phyloP scores from a whole-genome alignment of 2,329 filamentous ascomycete genomes.

The Pseudocercospora crystallina region DNA sequence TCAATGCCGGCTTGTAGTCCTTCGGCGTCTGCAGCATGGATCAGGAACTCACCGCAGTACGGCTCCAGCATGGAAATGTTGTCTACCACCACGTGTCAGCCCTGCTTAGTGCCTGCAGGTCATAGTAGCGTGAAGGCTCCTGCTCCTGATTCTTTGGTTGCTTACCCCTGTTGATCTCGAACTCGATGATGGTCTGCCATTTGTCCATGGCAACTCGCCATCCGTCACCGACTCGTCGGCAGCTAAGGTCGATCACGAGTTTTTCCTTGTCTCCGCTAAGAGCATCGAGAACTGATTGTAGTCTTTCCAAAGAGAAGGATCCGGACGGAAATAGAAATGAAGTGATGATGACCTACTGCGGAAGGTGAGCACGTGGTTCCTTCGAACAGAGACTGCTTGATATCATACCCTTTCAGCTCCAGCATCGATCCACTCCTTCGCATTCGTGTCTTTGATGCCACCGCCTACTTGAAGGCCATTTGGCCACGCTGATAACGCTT shows the following conservation, averaged over 20 bases:
- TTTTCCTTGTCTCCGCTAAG: conserved; percentile 74
- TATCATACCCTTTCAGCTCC: conserved; percentile 81
- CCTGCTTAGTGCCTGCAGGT: conserved; percentile 12
- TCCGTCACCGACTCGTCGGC: conserved; percentile 69
- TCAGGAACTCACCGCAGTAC: conserved; percentile 93
- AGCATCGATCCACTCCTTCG: conserved; percentile 77
- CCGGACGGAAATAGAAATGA: conserved; percentile 88
- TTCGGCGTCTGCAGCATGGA: conserved; percentile 96
- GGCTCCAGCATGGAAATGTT: conserved; percentile 79
- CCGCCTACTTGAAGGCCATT: conserved; percentile 83
- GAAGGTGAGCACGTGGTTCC: conserved; percentile 11
- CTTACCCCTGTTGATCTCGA: conserved; percentile 84
- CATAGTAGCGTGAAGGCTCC: not conserved
- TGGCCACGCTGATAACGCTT: conserved; percentile 77
- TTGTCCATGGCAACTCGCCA: conserved; percentile 99
- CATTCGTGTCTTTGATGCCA: conserved; percentile 86
- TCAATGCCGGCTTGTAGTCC: conserved; percentile 90
- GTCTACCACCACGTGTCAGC: conserved; percentile 52
- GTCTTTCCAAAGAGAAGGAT: conserved; percentile 72
- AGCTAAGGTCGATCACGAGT: conserved; percentile 93
- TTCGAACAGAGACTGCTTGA: conserved; percentile 3
- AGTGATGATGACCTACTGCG: conserved; percentile 86
- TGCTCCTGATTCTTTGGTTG: not conserved
- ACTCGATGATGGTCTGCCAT: conserved; percentile 97
- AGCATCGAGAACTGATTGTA: conserved; percentile 70